Evolutionary conservation across 2,329 filamentous ascomycete genomes (phyloP).

Genomic region (Apiospora kogelbergensis): DNA sequence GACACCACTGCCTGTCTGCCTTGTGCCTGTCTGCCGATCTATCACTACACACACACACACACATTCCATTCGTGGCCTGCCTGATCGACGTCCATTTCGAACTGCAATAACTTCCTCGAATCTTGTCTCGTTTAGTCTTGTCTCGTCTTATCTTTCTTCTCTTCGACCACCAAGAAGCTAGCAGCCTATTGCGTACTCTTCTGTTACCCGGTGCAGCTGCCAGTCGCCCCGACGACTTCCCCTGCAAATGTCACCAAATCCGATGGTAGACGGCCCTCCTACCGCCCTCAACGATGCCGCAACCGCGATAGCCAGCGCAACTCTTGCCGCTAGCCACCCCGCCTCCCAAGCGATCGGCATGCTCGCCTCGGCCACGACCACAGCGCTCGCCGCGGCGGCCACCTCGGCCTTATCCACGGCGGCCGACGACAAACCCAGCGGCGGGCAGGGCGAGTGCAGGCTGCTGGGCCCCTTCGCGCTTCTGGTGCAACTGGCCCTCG

Average conservation of each 20-base stretch:
- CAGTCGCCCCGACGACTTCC: background rate
- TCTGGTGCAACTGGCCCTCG: constrained; percentile 84
- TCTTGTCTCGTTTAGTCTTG: background rate
- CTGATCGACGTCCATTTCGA: background rate
- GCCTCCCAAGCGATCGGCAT: constrained; percentile 11
- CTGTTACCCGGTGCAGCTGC: background rate
- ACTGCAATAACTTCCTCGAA: background rate
- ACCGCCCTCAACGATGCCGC: background rate
- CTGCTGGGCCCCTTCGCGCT: constrained; percentile 90
- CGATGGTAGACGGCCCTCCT: constrained; percentile 19
- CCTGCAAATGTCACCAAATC: constrained; percentile 16
- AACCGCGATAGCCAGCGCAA: background rate
- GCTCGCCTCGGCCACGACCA: constrained; percentile 20
- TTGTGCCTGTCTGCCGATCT: background rate
- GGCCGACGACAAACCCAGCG: constrained; percentile 33
- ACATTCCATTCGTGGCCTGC: background rate
- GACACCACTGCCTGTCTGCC: background rate
- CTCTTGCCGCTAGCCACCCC: background rate
- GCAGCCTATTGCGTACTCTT: background rate
- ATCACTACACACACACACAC: background rate
- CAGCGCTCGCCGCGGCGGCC: constrained; percentile 16
- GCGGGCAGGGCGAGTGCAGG: constrained; percentile 73
- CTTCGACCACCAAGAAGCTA: background rate
- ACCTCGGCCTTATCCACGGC: constrained; percentile 20
- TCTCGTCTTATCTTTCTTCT: background rate